Evolutionary conservation across 257 asterid species (phyloP).

Genomic region (Eustoma russellianum): DNA sequence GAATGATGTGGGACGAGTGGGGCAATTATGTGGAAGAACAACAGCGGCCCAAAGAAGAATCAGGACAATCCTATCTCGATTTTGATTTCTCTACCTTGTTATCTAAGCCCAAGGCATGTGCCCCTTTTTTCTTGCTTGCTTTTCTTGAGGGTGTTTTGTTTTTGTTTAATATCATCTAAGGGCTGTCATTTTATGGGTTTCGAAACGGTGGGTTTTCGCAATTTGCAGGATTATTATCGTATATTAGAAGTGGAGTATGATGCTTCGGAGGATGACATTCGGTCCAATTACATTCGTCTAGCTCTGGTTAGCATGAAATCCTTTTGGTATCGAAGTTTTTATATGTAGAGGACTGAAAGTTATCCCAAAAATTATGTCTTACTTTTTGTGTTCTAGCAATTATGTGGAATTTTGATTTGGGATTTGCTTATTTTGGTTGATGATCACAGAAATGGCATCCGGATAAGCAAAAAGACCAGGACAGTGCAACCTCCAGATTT

Average conservation of each 20-base stretch:
- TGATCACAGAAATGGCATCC: constrained; percentile 85
- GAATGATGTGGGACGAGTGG: constrained; percentile 80
- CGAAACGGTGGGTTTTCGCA: not conserved
- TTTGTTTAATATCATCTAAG: not conserved
- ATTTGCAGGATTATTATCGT: constrained; percentile 65
- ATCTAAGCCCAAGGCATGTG: constrained; percentile 61
- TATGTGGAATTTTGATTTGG: not conserved
- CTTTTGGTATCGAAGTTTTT: not conserved
- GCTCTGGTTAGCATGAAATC: constrained; percentile 57
- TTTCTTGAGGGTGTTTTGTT: not conserved
- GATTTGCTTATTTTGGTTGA: not conserved
- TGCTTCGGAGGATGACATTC: constrained; percentile 80
- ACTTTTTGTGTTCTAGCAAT: not conserved
- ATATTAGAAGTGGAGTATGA: constrained; percentile 80
- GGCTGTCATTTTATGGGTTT: not conserved
- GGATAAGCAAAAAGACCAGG: constrained; percentile 71
- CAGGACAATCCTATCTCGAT: constrained; percentile 32
- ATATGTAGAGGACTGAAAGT: too few species aligned
- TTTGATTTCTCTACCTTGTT: constrained; percentile 57
- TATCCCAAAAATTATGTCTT: too few species aligned
- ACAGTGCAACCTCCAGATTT: constrained; percentile 55
- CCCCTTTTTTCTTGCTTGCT: not conserved
- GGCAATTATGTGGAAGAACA: constrained; percentile 28
- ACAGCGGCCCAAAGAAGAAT: constrained; percentile 19
- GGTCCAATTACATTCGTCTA: constrained; percentile 80